Evolutionary conservation across 2,329 filamentous ascomycete species (phyloP).

Genomic region (Gaeumannomyces sp.): DNA sequence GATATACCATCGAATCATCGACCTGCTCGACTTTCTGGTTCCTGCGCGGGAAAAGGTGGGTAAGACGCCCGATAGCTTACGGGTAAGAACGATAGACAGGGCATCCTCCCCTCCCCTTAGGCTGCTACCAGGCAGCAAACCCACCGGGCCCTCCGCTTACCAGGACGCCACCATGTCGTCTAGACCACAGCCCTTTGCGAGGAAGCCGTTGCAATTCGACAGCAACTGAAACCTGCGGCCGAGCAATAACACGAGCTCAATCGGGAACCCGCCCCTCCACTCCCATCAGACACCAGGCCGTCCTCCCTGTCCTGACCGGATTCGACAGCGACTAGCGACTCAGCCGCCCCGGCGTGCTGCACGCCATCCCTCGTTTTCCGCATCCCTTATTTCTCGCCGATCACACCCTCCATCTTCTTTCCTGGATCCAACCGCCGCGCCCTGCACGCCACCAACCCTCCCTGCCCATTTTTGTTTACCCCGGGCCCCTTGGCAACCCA

Average conservation of each 20-base stretch:
- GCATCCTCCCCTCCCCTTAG: neutral
- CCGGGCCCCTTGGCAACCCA: neutral
- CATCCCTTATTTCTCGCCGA: neutral
- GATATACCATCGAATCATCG: neutral
- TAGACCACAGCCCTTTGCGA: neutral
- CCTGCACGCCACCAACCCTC: neutral
- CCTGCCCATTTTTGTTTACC: neutral
- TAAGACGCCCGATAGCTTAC: neutral
- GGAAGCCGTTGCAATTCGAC: neutral
- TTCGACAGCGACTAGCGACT: neutral
- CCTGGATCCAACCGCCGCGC: neutral
- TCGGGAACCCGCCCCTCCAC: neutral
- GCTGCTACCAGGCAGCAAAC: neutral
- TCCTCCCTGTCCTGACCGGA: neutral
- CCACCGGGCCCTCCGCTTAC: neutral
- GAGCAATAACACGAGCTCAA: neutral
- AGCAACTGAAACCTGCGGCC: neutral
- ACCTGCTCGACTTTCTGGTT: neutral
- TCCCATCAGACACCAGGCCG: neutral
- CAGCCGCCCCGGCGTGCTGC: neutral
- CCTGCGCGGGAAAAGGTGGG: neutral
- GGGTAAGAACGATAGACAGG: neutral
- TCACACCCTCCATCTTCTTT: neutral
- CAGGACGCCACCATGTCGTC: neutral
- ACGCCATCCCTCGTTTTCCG: neutral